phyloP scores from a whole-genome alignment of 352 stramenopile species.

The Pythium graminicola region DNA sequence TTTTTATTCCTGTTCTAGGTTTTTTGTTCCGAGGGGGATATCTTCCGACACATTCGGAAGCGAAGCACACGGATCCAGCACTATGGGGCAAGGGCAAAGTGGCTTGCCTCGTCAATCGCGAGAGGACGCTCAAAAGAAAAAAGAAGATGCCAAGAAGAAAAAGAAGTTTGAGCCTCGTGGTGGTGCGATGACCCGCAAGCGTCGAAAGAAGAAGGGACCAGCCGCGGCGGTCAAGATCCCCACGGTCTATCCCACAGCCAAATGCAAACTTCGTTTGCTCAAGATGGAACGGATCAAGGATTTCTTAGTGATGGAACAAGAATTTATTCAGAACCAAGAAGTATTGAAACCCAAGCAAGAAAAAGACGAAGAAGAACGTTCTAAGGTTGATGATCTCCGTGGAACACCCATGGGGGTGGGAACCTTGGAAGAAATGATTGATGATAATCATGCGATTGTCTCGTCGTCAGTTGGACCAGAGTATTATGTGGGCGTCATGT shows the following conservation, averaged over 20 bases:
- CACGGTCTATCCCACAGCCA: slow-evolving; percentile 94
- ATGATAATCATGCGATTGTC: slow-evolving; percentile 99
- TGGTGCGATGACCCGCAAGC: slow-evolving; percentile 78
- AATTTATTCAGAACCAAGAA: slow-evolving; percentile 99
- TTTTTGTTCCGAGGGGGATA: background rate
- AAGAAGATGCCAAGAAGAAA: slow-evolving; percentile 92
- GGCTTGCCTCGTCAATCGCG: slow-evolving; percentile 71
- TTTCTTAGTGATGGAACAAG: slow-evolving; percentile 99
- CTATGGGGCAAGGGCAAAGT: slow-evolving; percentile 84
- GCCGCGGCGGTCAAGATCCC: slow-evolving; percentile 85
- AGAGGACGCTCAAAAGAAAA: slow-evolving; percentile 84
- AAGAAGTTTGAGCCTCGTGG: slow-evolving; percentile 91
- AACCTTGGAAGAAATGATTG: slow-evolving; percentile 99
- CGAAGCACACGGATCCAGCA: background rate
- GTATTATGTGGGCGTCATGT: slow-evolving; percentile 99
- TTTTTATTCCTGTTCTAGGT: background rate
- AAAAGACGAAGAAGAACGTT: slow-evolving; percentile 97
- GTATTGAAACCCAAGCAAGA: slow-evolving; percentile 99
- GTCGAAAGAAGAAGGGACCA: slow-evolving; percentile 91
- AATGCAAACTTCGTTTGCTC: slow-evolving; percentile 99
- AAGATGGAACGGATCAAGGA: slow-evolving; percentile 99
- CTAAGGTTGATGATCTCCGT: slow-evolving; percentile 98
- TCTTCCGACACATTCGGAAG: no score
- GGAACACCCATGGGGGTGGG: slow-evolving; percentile 97
- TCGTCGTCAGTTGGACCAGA: slow-evolving; percentile 96